Evolutionary conservation across 768 basidiomycete species (phyloP), one percentile per base, ranked within the genome.

Genomic region (Lactarius akahatsu): DNA sequence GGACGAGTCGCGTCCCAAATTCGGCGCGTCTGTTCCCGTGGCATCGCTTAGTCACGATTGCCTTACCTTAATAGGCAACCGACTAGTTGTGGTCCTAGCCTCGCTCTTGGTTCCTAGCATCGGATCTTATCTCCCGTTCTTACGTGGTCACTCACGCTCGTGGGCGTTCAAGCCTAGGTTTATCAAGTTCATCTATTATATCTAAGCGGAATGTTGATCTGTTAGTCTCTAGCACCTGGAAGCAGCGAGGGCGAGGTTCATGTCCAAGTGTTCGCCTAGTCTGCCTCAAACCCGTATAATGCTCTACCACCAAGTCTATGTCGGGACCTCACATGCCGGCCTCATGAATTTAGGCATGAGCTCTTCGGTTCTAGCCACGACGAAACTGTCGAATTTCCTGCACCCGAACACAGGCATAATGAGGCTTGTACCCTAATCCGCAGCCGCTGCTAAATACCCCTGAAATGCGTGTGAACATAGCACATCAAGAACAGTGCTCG

Each of bases 391-490:
- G n/a, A 20, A 34, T 64, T 30, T 45, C 64, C 59, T 28, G 34
- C 26, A 23, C 57, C 50, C 18, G 41, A 40, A 11, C 45, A n/a
- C 30, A 41, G 23, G 38, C 36, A 52, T 18, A 10, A 41, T 16
- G 52, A 23, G 20, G 38, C 9, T 6, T 8, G 34, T 16, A 45
- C 41, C 38, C 40, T 63, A 77, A 63, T 77, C 79, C 20, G 71
- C 68, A 13, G 70, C 69, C 7, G 76, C 75, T 10, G 75, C 76
- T 32, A 76, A 55, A 58, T 76, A 77, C 55, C 75, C 74, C 76
- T 77, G 69, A 56, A 59, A 28, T 54, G 36, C 11, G 10, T 30
- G 11, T 64, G 43, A 70, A 60, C 23, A 40, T 23, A 34, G 23
- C 40, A 59, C 15, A 23, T 20, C 38, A 43, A 15, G 58, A 11